These are phyloP conservation scores for Seiridium unicorne DNA, from an alignment of 2,329 filamentous ascomycete species.

Conservation along the genomic window DNA sequence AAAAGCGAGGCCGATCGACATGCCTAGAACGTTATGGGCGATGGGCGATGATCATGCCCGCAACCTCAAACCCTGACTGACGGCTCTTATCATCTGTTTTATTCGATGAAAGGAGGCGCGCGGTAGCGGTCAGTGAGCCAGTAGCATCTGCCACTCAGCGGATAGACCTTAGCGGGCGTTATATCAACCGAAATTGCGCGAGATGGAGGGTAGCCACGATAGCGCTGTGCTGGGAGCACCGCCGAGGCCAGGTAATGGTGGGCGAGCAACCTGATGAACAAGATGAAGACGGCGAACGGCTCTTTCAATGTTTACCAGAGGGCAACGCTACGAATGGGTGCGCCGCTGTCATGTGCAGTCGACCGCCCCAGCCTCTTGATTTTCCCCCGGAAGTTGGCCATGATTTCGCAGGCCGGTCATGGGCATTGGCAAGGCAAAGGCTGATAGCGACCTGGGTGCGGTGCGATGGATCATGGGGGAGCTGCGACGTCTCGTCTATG, in stretches of 20 bases:
- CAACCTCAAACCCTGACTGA: background rate
- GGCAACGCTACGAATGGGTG: background rate
- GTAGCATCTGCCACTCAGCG: background rate
- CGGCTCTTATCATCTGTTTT: background rate
- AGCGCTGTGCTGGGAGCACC: background rate
- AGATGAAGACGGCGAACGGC: background rate
- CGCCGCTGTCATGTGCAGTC: background rate
- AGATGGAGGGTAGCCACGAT: background rate
- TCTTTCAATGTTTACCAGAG: too few species aligned
- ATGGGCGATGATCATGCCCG: background rate
- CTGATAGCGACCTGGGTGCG: background rate
- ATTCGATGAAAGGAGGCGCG: background rate
- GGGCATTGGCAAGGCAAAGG: background rate
- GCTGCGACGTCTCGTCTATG: constrained; percentile 7
- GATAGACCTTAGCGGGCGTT: background rate
- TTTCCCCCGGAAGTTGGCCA: background rate
- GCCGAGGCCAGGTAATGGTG: background rate
- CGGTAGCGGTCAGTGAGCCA: background rate
- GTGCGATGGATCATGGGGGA: background rate
- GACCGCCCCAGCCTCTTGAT: background rate
- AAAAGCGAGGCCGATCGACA: too few species aligned
- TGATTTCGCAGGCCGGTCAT: background rate
- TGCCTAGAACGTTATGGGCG: too few species aligned
- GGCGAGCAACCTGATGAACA: background rate
- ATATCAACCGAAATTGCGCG: background rate